Percentiles rank a stretch among this genome's conserved stretches.
These are phyloP conservation scores for Phytopythium boreale DNA, from an alignment of 352 stramenopile species.

Conservation along the genomic window DNA sequence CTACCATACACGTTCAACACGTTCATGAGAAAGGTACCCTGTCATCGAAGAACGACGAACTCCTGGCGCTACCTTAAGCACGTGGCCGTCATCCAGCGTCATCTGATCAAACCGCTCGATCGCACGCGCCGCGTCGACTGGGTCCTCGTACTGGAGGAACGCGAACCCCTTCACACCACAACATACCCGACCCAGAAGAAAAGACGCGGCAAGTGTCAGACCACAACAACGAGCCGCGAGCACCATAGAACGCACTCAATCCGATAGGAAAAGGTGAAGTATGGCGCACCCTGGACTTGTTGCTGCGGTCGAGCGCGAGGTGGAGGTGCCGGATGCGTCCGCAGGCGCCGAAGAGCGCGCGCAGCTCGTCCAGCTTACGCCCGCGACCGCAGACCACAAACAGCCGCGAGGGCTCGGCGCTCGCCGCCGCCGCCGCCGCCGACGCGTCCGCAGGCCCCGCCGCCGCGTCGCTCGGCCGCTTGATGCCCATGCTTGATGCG, in stretches of 20 bases:
- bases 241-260: background rate
- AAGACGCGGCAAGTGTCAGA: too few relatives aligned
- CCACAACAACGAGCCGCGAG: background rate
- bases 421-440: background rate
- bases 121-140: constrained; percentile 32
- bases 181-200: too few relatives aligned
- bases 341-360: constrained; percentile 50
- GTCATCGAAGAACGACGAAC: constrained; percentile 1
- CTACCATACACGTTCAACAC: constrained; percentile 17
- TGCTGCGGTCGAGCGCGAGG: constrained; percentile 69
- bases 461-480: constrained; percentile 8
- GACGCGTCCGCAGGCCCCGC: background rate
- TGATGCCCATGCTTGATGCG: background rate
- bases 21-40: background rate
- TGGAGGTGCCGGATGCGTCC: constrained; percentile 66
- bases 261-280: background rate
- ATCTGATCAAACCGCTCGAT: constrained; percentile 66
- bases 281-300: constrained; percentile 59
- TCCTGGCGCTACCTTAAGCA: constrained; percentile 51
- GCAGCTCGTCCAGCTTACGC: constrained; percentile 62
- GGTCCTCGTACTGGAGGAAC: constrained; percentile 73
- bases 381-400: constrained; percentile 75
- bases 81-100: constrained; percentile 60
- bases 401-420: constrained; percentile 31
- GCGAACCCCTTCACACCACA: constrained; percentile 51